A percentile compares a stretch with the other conserved stretches of the same genome.
These are phyloP conservation scores for Calonectria pseudoturangicola DNA, from an alignment of 2,329 filamentous ascomycete genomes.

Conservation along the genomic window DNA sequence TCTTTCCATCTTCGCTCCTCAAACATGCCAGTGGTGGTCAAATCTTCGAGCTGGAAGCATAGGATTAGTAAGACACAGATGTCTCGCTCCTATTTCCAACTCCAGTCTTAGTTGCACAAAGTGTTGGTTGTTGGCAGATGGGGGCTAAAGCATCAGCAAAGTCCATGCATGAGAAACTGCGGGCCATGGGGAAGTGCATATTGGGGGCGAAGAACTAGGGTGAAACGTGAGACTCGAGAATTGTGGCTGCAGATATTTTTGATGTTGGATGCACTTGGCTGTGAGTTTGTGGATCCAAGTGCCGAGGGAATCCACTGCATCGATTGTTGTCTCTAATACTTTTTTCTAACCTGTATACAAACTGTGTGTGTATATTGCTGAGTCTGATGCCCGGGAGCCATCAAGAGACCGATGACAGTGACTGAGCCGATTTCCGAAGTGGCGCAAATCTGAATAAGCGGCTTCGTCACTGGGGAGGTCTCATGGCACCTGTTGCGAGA, in stretches of 20 bases:
- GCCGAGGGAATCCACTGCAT: neutral
- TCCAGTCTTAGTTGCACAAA: neutral
- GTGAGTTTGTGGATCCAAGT: neutral
- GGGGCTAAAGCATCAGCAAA: neutral
- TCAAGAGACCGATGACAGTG: neutral
- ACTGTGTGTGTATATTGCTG: neutral
- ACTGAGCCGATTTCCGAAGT: neutral
- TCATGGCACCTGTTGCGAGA: neutral
- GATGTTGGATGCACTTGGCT: neutral
- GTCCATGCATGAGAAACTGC: neutral
- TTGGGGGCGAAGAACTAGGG: slow-evolving; percentile 3
- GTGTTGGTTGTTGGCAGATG: neutral
- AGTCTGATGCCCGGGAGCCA: neutral
- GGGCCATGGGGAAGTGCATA: slow-evolving; percentile 13
- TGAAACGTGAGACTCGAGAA: neutral
- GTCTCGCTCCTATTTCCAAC: neutral
- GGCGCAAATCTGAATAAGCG: neutral
- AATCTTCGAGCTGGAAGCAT: too few species aligned
- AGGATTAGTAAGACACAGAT: too few species aligned
- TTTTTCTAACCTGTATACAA: neutral
- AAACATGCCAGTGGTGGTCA: neutral
- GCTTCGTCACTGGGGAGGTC: neutral
- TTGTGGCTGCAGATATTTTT: slow-evolving; percentile 8
- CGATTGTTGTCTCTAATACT: neutral
- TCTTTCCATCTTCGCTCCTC: neutral